Evolutionary conservation across 2,329 filamentous ascomycete species (phyloP).

Genomic region (Colletotrichum higginsianum): DNA sequence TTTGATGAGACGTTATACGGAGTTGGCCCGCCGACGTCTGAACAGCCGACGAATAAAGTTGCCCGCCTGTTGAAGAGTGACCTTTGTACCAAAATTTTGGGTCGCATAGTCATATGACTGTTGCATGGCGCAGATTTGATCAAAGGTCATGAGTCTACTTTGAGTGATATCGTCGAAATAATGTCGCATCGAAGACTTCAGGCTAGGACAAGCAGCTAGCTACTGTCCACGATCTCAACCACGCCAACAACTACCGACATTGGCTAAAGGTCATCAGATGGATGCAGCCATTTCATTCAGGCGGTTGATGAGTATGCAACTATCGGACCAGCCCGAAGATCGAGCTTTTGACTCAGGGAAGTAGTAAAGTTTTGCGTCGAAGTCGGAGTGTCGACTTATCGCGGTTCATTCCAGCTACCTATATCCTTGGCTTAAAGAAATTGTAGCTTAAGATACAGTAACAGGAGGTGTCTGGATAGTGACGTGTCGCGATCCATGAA

Average conservation of each 20-base stretch:
- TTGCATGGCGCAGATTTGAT: background rate
- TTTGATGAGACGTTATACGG: background rate
- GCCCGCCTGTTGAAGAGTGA: slow-evolving; percentile 7
- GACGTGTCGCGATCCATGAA: background rate
- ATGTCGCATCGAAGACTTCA: background rate
- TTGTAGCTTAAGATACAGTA: background rate
- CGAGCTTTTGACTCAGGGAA: background rate
- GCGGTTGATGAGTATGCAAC: background rate
- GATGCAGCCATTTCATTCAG: background rate
- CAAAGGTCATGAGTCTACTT: background rate
- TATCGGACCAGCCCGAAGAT: background rate
- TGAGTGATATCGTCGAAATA: background rate
- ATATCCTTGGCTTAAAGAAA: too few relatives aligned
- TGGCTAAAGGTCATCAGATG: background rate
- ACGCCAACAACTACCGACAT: background rate
- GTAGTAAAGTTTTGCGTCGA: background rate
- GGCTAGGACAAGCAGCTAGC: background rate
- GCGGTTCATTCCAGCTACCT: background rate
- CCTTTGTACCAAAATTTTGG: background rate
- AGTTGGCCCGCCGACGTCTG: slow-evolving; percentile 43
- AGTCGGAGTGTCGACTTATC: background rate
- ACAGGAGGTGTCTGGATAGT: background rate
- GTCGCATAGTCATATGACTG: too few relatives aligned
- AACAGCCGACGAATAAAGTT: slow-evolving; percentile 38
- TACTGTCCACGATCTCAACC: background rate